A percentile compares a stretch with the other conserved stretches of the same genome.
phyloP scores from a whole-genome alignment of 2,329 filamentous ascomycete species.

The Fusarium buharicum region DNA sequence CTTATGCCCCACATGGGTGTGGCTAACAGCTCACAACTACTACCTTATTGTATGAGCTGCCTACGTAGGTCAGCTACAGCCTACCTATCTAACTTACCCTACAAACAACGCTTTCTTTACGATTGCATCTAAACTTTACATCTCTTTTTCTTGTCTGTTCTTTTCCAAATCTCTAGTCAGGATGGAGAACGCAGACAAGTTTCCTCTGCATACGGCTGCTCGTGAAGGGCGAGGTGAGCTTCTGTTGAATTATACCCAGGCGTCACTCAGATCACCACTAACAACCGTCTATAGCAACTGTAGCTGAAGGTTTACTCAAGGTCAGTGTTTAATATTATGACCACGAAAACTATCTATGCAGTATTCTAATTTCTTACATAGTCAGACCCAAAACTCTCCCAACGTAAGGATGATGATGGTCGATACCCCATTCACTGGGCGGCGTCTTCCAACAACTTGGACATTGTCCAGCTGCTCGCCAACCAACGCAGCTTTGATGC shows the following conservation, averaged over 20 bases:
- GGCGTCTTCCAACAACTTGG: conserved; percentile 79
- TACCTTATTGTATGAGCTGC: background rate
- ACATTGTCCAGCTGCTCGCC: conserved; percentile 78
- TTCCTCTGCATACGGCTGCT: conserved; percentile 86
- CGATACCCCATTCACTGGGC: conserved; percentile 96
- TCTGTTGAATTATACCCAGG: background rate
- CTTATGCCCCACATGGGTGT: conserved; percentile 33
- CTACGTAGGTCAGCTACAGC: conserved; percentile 21
- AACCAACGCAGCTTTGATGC: conserved; percentile 80
- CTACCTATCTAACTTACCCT: conserved; percentile 2
- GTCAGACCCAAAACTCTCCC: conserved; percentile 82
- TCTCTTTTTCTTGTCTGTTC: background rate
- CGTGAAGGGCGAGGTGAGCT: conserved; percentile 82
- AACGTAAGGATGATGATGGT: conserved; percentile 81
- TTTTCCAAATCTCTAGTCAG: background rate
- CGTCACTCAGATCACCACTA: conserved; percentile 11
- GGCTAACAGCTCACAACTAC: conserved; percentile 26
- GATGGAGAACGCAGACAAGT: conserved; percentile 66
- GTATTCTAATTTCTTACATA: conserved; percentile 48
- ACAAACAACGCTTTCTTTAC: conserved; percentile 6
- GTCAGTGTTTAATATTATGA: conserved; percentile 13
- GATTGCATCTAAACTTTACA: background rate
- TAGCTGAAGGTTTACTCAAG: conserved; percentile 71
- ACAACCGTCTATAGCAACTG: conserved; percentile 60
- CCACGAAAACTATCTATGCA: background rate